Evolutionary conservation across 2,329 filamentous ascomycete genomes (phyloP), one percentile per base, ranked within the genome.

Genomic region (Fusarium sp.): DNA sequence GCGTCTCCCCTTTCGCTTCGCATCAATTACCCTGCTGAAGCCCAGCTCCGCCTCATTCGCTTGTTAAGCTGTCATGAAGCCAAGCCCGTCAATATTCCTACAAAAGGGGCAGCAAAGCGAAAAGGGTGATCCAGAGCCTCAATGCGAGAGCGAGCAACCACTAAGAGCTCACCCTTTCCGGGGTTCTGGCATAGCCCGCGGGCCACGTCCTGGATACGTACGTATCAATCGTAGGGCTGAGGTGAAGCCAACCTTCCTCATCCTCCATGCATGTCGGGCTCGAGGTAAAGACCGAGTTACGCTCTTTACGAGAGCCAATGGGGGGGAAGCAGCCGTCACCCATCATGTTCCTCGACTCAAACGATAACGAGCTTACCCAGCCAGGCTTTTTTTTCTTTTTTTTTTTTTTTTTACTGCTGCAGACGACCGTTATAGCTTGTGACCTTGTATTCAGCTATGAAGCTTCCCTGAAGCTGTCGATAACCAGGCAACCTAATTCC

Each of bases 151-250:
- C 57, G 65, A 65, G 58, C 26, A 45, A 28, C 67, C 67, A 69
- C 28, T 69, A 45, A 56, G 41, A 63, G 53, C 15, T 37, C 41
- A 44, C 15, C 18, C 30, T 57, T 31, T 30, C 42, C 42, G 56
- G 31, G 36, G 47, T 38, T 33, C 37, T 36, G 47, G 40, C 53
- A 23, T 33, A 64, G 50, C 45, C 53, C 57, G 31, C 16, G 45
- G 45, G 57, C 53, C 53, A 46, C 65, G 59, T 61, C 59, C 55
- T 51, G 50, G 56, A 42, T 59, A 30, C 34, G 12, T 46, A 67
- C 67, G 46, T 52, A 50, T 68, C 20, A 47, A 51, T 52, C 51
- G 56, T 72, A 72, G 69, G 69, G 69, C 69, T 72, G 69, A 72
- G 69, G 46, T 69, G 49, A 33, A 52, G 61, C 63, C 62, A 54